Percentiles rank a stretch among this genome's conserved stretches.
phyloP scores from a whole-genome alignment of 495 filamentous ascomycete genomes.

The Penicillium riverlandense region DNA sequence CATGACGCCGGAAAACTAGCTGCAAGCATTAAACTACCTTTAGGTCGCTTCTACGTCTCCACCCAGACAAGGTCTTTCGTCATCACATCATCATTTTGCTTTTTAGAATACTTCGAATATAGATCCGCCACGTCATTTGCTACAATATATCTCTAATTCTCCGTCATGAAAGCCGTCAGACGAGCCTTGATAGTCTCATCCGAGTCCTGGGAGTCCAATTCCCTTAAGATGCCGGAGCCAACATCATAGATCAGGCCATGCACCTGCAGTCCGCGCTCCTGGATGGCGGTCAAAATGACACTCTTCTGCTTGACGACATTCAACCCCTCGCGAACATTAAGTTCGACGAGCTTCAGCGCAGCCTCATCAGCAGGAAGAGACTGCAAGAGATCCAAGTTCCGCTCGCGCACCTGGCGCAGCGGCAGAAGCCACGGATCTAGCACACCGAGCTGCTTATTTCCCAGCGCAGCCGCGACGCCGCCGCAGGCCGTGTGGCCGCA shows the following conservation, averaged over 20 bases:
- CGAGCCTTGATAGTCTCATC: slow-evolving; percentile 31
- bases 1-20: too few species aligned
- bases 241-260: slow-evolving; percentile 69
- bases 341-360: slow-evolving; percentile 51
- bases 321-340: slow-evolving; percentile 64
- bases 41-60: too few species aligned
- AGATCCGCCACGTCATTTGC: not conserved
- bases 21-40: too few species aligned
- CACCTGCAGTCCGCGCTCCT: slow-evolving; percentile 62
- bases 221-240: slow-evolving; percentile 48
- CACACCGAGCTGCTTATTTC: slow-evolving; percentile 62
- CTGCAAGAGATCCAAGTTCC: slow-evolving; percentile 30
- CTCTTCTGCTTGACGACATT: slow-evolving; percentile 54
- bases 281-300: slow-evolving; percentile 56
- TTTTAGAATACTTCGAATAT: not conserved
- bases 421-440: slow-evolving; percentile 79
- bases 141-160: slow-evolving; percentile 3
- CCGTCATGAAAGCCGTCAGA: slow-evolving; percentile 35
- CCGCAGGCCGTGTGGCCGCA: slow-evolving; percentile 82
- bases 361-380: slow-evolving; percentile 44
- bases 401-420: slow-evolving; percentile 55
- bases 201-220: slow-evolving; percentile 44
- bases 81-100: slow-evolving; percentile 4
- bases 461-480: slow-evolving; percentile 63
- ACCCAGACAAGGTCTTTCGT: not conserved